These are phyloP conservation scores for Phytophthora pluvialis DNA, from an alignment of 352 stramenopile genomes.

Conservation along the genomic window DNA sequence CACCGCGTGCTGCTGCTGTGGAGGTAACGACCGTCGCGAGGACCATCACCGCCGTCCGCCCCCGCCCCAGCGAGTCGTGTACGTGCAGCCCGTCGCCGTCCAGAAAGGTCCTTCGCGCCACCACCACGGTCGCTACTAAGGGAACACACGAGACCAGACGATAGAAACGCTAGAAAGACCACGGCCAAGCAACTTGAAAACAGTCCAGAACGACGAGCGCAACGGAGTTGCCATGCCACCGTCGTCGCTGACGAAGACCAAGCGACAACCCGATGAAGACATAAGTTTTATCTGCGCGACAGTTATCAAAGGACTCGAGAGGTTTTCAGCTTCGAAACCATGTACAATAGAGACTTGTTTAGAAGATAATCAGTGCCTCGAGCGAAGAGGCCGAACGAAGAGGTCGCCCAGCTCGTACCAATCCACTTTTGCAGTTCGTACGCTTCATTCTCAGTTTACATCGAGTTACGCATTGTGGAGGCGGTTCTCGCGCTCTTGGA, in stretches of 20 bases:
- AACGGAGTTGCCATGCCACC: not conserved
- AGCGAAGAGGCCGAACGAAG: slow-evolving; percentile 4
- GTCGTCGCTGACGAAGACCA: not conserved
- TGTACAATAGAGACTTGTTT: slow-evolving; percentile 18
- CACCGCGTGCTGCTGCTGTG: slow-evolving; percentile 41
- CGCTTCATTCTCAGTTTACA: slow-evolving; percentile 22
- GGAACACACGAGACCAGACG: not conserved
- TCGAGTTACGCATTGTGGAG: slow-evolving; percentile 17
- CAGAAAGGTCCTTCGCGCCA: slow-evolving; percentile 18
- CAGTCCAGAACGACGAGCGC: not conserved
- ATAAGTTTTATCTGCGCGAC: not conserved
- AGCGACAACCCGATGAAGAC: slow-evolving; percentile 3
- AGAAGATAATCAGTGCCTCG: not conserved
- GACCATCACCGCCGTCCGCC: slow-evolving; percentile 23
- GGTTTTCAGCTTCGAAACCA: slow-evolving; percentile 1
- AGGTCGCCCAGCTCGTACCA: not conserved
- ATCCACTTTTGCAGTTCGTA: slow-evolving; percentile 5
- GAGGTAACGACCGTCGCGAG: slow-evolving; percentile 27
- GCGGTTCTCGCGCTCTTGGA: slow-evolving; percentile 55
- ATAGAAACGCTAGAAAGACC: not conserved
- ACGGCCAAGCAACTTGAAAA: not conserved
- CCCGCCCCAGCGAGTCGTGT: slow-evolving; percentile 31
- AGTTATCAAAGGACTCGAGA: not conserved
- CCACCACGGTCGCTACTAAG: slow-evolving; percentile 22
- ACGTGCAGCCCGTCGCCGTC: slow-evolving; percentile 48